Percentiles rank a stretch among this genome's conserved stretches.
These are phyloP conservation scores for Penicillium thymicola DNA, from an alignment of 2,329 filamentous ascomycete genomes.

Conservation along the genomic window DNA sequence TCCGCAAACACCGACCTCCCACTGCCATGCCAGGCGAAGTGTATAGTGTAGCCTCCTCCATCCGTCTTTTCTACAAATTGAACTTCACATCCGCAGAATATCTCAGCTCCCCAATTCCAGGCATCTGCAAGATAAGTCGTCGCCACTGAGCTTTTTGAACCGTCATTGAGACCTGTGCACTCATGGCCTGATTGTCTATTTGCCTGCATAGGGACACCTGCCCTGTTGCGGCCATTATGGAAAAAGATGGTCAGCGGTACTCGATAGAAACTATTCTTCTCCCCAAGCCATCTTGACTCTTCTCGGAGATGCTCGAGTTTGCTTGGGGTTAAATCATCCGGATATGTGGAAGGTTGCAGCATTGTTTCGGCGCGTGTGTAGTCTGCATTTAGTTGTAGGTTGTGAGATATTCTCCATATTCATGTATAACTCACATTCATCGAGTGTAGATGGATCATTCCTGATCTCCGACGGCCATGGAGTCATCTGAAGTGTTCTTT, in stretches of 20 bases:
- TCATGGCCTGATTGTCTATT: constrained; percentile 63
- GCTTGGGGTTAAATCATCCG: background rate
- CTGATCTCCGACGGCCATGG: constrained; percentile 51
- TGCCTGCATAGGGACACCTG: constrained; percentile 62
- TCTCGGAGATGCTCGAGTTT: constrained; percentile 10
- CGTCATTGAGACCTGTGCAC: constrained; percentile 63
- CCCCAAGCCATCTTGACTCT: constrained; percentile 30
- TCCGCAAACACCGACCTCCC: constrained; percentile 54
- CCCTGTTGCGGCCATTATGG: constrained; percentile 57
- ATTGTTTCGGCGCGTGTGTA: constrained; percentile 15
- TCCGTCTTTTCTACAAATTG: constrained; percentile 58
- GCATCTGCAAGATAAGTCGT: constrained; percentile 67
- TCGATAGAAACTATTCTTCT: constrained; percentile 53
- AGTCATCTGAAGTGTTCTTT: constrained; percentile 51
- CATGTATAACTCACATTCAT: constrained; percentile 9
- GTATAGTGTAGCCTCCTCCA: constrained; percentile 59
- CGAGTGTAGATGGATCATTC: constrained; percentile 28
- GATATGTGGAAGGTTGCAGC: constrained; percentile 16
- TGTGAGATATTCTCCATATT: background rate
- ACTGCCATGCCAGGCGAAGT: constrained; percentile 62
- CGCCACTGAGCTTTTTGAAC: constrained; percentile 54
- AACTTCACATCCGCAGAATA: constrained; percentile 68
- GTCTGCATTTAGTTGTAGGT: constrained; percentile 1
- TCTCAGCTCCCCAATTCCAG: constrained; percentile 69
- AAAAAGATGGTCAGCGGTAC: constrained; percentile 64